Evolutionary conservation across 371 early-diverging fungal species (phyloP), one percentile per base, ranked within the genome.

Genomic region (Entomophthora muscae): DNA sequence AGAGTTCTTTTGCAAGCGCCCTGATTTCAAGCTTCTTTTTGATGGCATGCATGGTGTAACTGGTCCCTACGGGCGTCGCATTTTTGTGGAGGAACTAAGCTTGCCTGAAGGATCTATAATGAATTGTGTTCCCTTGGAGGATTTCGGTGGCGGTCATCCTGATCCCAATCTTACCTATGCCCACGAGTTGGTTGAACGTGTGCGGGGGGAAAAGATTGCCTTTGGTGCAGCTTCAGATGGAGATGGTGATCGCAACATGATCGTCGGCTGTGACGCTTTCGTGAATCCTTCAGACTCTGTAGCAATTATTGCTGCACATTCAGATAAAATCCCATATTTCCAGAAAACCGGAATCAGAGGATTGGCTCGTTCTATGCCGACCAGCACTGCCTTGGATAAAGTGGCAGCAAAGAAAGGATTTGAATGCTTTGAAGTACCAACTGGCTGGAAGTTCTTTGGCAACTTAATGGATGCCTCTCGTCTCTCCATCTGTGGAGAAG

Each of bases 131-230:
- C 92, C 96, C 51, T 71, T 80, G 63, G 80, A 80, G 63, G 95
- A 96, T 71, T 98, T 98, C 75, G 93, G 93, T 57, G 93, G 74
- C 53, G 86, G 85, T 67, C 98, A 98, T 71, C 98, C 98, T 10
- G 98, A 98, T 73, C 98, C 98, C 26, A 98, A 98, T 75, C 73
- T 98, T 75, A 95, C 96, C 22, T 96, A 98, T 73, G 96, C 98
- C 17, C 89, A 92, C 70, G 89, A 89, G 51, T 75, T 96, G 29
- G 97, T 96, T 0, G 92, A 89, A 66, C 82, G 88, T 13, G 96
- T 95, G 17, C 78, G 81, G 64, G 76, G 75, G n/a, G 87, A 90
- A 67, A 72, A 74, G 52, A 81, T 91, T 63, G 78, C 79, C 63
- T 91, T 98, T 71, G 98, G 95, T 59, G 96, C 95, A 29, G 98